These are phyloP conservation scores for Penicillium sp. DNA, from an alignment of 2,329 filamentous ascomycete genomes.

Conservation along the genomic window DNA sequence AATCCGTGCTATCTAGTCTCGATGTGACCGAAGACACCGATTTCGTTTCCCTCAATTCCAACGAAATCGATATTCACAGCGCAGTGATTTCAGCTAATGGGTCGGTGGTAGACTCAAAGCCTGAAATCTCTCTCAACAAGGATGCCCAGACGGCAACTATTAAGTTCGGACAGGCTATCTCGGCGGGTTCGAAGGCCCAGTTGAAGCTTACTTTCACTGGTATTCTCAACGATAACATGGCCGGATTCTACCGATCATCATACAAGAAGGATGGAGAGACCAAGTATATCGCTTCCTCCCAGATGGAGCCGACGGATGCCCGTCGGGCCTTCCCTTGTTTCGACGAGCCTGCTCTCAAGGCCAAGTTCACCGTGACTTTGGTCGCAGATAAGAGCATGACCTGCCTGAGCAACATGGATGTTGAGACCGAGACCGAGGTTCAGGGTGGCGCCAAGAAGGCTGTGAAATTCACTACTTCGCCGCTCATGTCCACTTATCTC, in stretches of 20 bases:
- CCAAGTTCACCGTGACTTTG: constrained; percentile 86
- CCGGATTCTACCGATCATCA: constrained; percentile 93
- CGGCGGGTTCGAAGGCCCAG: constrained; percentile 74
- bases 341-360: constrained; percentile 92
- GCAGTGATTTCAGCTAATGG: constrained; percentile 66
- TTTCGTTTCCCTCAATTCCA: constrained; percentile 82
- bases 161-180: constrained; percentile 71
- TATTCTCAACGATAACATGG: constrained; percentile 89
- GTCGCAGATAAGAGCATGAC: constrained; percentile 88
- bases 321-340: constrained; percentile 93
- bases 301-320: constrained; percentile 96
- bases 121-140: constrained; percentile 71
- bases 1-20: constrained; percentile 51
- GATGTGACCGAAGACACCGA: constrained; percentile 82
- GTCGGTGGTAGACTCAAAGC: constrained; percentile 60
- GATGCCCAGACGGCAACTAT: constrained; percentile 80
- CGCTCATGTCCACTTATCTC: constrained; percentile 94
- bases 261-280: constrained; percentile 84
- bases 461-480: constrained; percentile 89
- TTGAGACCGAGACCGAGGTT: constrained; percentile 76
- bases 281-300: constrained; percentile 82
- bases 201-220: constrained; percentile 78
- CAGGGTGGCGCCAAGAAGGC: constrained; percentile 71
- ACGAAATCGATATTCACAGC: constrained; percentile 80
- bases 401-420: constrained; percentile 96